Percentiles rank a stretch among this genome's conserved stretches.
phyloP scores from a whole-genome alignment of 257 asterid species.

The Euphrasia confusa region DNA sequence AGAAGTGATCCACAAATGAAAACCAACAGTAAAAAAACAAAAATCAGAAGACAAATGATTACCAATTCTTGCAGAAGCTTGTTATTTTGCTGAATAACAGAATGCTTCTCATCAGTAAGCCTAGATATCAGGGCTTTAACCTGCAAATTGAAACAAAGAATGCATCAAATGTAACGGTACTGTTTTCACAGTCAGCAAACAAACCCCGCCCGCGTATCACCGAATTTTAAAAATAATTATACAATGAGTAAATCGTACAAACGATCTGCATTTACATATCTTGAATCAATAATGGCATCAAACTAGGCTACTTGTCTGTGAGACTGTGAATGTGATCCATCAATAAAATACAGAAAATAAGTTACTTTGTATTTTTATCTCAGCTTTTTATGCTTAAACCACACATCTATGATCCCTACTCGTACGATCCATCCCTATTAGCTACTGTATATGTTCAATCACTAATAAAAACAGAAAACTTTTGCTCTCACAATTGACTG shows the following conservation, averaged over 20 bases:
- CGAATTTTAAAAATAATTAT: no score
- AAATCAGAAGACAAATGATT: slow-evolving; percentile 18
- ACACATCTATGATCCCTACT: no score
- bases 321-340: no score
- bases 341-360: background rate
- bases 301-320: background rate
- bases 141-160: slow-evolving; percentile 40
- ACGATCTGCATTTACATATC: background rate
- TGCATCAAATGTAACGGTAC: background rate
- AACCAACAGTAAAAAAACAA: background rate
- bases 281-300: background rate
- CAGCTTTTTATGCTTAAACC: no score
- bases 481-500: no score
- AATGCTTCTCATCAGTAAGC: slow-evolving; percentile 73
- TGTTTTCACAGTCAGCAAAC: background rate
- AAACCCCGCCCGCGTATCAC: background rate
- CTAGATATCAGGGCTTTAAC: slow-evolving; percentile 60
- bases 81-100: slow-evolving; percentile 56
- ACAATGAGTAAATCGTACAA: background rate
- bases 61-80: slow-evolving; percentile 68
- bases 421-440: no score
- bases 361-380: no score
- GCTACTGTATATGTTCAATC: background rate
- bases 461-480: background rate
- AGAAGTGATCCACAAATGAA: background rate